A percentile compares a stretch with the other conserved stretches of the same genome.
phyloP scores from a whole-genome alignment of 2,329 filamentous ascomycete species.

The Clarireedia sp. region DNA sequence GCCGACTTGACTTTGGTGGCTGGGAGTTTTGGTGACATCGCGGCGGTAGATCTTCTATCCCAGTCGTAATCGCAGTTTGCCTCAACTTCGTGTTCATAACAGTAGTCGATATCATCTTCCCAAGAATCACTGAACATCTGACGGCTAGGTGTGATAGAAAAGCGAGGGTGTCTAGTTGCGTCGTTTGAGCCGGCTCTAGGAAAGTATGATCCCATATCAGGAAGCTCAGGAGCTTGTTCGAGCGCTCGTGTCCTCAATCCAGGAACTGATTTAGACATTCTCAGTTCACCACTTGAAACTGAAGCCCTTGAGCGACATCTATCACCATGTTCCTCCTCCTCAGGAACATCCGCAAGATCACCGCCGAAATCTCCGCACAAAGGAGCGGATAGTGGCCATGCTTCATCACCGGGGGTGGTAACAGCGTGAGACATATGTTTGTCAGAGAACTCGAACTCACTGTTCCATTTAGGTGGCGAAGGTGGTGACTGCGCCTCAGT shows the following conservation, averaged over 20 bases:
- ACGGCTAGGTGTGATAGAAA: background rate
- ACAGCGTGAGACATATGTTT: constrained; percentile 32
- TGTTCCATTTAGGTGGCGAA: constrained; percentile 23
- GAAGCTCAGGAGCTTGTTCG: constrained; percentile 6
- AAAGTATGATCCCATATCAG: constrained; percentile 2
- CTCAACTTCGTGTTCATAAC: constrained; percentile 60
- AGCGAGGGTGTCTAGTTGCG: background rate
- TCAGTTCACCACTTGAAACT: constrained; percentile 21
- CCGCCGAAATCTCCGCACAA: constrained; percentile 19
- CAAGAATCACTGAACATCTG: constrained; percentile 37
- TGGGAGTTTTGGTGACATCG: constrained; percentile 23
- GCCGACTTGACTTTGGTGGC: constrained; percentile 13
- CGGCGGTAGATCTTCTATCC: constrained; percentile 50
- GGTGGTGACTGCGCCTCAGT: constrained; percentile 11
- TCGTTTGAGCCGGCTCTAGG: background rate
- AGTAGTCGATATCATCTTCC: constrained; percentile 65
- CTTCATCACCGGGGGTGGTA: constrained; percentile 36
- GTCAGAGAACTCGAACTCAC: constrained; percentile 22
- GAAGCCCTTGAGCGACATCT: constrained; percentile 24
- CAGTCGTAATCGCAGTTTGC: constrained; percentile 60
- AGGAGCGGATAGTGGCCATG: constrained; percentile 36
- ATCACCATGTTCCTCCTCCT: constrained; percentile 43
- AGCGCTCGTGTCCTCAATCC: constrained; percentile 30
- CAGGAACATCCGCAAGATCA: constrained; percentile 50
- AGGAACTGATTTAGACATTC: constrained; percentile 26